Base-by-base conservation (phyloP, 352 stramenopile species). In the Pythium vanterpoolii region DNA sequence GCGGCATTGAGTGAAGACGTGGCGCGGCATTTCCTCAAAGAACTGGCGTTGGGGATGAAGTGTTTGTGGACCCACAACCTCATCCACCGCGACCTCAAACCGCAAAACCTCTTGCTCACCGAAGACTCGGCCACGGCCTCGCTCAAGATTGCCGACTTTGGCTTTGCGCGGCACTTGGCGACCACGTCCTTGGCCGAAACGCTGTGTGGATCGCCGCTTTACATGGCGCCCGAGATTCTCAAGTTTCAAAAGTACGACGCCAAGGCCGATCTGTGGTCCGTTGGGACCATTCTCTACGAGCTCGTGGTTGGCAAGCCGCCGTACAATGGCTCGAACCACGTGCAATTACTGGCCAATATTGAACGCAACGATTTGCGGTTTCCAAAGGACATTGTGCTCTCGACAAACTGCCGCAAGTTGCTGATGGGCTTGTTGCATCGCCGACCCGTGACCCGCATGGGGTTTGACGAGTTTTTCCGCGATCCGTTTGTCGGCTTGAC, bases 181-280 rank as follows among this genome's bases (percentile, higher is more conserved):
- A 87, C 84, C 14, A 74, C 91, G 5, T 96, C 91, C 1, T 77
- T 98, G 65, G 96, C 96, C 6, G 96, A 98, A 76, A 98, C 94
- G 7, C 82, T 98, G 33, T 98, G 94, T 63, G 96, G 96, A 0
- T 97, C 86, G 18, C 96, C 96, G 16, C 64, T 99, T 39, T 99
- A 98, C 66, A 99, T 99, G 96, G 96, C 96, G 19, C 96, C 96
- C 7, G 96, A 99, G 80, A 98, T 99, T 67, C 81, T 99, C 56
- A 81, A 86, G 65, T 89, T 90, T 47, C 74, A 97, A 53, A 97
- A 95, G 72, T 99, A 99, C 70, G 93, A 98, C 74, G 89, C 91
- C 27, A 98, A 98, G 66, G 95, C 95, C 9, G 96, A 99, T 72
- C 73, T 99, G 2, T 99, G 95, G 95, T 97, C 86, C 2, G 93